phyloP scores from a whole-genome alignment of 2,329 filamentous ascomycete genomes.

The Phyllosticta citribraziliensis region DNA sequence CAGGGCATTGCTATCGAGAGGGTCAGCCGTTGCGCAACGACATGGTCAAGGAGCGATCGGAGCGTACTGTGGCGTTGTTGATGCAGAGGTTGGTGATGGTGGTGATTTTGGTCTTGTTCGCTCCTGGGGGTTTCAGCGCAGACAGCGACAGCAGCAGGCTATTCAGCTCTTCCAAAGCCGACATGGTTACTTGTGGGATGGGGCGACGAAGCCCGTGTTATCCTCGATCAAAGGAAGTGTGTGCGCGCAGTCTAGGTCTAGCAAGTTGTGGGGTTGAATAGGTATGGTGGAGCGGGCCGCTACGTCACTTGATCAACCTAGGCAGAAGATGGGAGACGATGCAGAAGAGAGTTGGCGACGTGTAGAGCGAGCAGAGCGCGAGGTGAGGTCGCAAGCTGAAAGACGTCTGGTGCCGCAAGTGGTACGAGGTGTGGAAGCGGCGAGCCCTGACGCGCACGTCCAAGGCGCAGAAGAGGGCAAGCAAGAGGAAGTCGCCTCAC shows the following conservation, averaged over 20 bases:
- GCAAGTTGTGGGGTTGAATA: constrained; percentile 1
- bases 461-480: not conserved
- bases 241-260: not conserved
- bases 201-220: constrained; percentile 4
- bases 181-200: constrained; percentile 31
- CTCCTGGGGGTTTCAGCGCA: constrained; percentile 81
- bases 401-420: not conserved
- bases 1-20: constrained; percentile 68
- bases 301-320: constrained; percentile 10
- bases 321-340: constrained; percentile 1
- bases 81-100: constrained; percentile 81
- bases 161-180: constrained; percentile 85
- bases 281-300: constrained; percentile 3
- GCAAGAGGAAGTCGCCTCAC: constrained; percentile 1
- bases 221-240: constrained; percentile 3
- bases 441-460: constrained; percentile 2
- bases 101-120: constrained; percentile 85
- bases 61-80: constrained; percentile 20
- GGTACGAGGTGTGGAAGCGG: constrained; percentile 4
- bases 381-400: constrained; percentile 4
- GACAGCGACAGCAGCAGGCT: constrained; percentile 85
- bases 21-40: constrained; percentile 55
- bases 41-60: constrained; percentile 43
- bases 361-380: not conserved
- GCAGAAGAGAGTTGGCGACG: constrained; percentile 2